Evolutionary conservation across 352 stramenopile genomes (phyloP).

Genomic region (Phytophthora sojae): DNA sequence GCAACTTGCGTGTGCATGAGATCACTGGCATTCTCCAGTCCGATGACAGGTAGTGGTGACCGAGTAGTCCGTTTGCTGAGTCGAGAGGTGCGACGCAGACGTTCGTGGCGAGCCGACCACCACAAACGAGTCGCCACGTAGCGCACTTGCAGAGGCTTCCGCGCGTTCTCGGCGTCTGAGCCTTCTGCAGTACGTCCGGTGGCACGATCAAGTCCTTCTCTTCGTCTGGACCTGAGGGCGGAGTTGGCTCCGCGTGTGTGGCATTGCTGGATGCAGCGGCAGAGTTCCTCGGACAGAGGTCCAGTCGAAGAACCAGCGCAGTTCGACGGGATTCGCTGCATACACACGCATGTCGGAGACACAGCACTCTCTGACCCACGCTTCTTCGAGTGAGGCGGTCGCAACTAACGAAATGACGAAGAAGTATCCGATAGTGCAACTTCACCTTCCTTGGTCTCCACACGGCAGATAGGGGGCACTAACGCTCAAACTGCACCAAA

Average conservation of each 20-base stretch:
- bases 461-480: background rate
- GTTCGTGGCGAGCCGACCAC: background rate
- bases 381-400: background rate
- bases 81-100: background rate
- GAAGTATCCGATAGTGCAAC: background rate
- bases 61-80: background rate
- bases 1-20: conserved; percentile 14
- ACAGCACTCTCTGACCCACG: background rate
- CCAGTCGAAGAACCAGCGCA: background rate
- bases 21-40: conserved; percentile 20
- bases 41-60: background rate
- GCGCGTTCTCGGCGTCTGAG: background rate
- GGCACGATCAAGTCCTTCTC: background rate
- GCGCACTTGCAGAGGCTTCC: background rate
- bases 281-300: background rate
- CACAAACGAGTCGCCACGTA: conserved; percentile 7
- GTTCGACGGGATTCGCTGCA: background rate
- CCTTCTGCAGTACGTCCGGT: background rate
- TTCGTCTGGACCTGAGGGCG: conserved; percentile 3
- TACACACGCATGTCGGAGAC: background rate
- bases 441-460: background rate
- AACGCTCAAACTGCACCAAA: background rate
- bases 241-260: background rate
- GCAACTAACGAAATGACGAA: conserved; percentile 10
- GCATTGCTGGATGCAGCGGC: background rate